phyloP scores from a whole-genome alignment of 768 basidiomycete species.

The Termitomyces sp. region DNA sequence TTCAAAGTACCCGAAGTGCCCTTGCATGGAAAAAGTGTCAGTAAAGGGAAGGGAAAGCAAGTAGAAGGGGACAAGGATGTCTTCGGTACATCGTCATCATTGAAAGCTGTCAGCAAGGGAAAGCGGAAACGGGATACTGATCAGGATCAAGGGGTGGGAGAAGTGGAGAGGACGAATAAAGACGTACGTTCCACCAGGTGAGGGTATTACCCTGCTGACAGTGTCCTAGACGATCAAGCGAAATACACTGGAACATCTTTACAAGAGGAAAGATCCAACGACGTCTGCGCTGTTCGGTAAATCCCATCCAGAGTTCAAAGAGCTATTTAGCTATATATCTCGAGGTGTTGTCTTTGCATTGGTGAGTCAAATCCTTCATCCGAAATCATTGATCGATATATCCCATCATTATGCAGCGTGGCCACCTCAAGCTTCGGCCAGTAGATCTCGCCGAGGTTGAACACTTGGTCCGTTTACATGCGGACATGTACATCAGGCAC shows the following conservation, averaged over 20 bases:
- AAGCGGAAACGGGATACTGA: conserved; percentile 26
- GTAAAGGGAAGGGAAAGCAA: conserved; percentile 37
- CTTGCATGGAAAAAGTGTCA: conserved; percentile 18
- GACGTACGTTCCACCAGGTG: conserved; percentile 36
- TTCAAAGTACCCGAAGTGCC: conserved; percentile 56
- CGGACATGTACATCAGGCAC: conserved; percentile 42
- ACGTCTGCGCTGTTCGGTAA: conserved; percentile 32
- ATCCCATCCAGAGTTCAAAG: conserved; percentile 49
- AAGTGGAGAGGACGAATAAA: conserved; percentile 60
- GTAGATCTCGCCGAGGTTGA: conserved; percentile 35
- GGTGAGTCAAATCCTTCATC: conserved; percentile 27
- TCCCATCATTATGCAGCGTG: conserved; percentile 31
- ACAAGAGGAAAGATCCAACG: conserved; percentile 34
- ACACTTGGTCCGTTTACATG: conserved; percentile 39
- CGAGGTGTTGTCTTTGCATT: conserved; percentile 50
- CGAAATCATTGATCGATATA: conserved; percentile 4
- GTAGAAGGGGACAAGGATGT: conserved; percentile 31
- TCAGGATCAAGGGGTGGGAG: conserved; percentile 17
- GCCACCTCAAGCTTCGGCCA: conserved; percentile 34
- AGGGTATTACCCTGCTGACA: neutral
- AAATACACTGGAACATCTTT: conserved; percentile 37
- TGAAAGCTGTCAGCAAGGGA: conserved; percentile 21
- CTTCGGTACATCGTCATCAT: conserved; percentile 21
- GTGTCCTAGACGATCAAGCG: conserved; percentile 42
- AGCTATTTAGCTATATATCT: conserved; percentile 43